These are phyloP conservation scores for Ogataea methylovora DNA, from an alignment of 805 yeast species.

Conservation along the genomic window DNA sequence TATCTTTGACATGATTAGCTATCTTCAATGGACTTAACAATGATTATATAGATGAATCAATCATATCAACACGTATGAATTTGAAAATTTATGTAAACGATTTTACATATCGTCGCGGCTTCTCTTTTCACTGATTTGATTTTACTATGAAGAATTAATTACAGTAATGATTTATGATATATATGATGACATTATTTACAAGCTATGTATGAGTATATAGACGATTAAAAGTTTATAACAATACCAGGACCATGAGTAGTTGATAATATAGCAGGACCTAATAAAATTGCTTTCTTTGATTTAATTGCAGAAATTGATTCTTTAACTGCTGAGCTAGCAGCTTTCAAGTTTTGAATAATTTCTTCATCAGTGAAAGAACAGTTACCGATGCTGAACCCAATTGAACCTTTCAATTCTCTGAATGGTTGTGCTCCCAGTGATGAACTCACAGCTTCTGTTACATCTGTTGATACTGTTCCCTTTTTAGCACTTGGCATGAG, in stretches of 20 bases:
- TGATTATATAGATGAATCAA: no score
- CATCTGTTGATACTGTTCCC: slow-evolving; percentile 76
- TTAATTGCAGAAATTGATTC: slow-evolving; percentile 47
- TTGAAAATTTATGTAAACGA: no score
- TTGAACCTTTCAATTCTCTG: slow-evolving; percentile 59
- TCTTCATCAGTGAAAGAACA: slow-evolving; percentile 73
- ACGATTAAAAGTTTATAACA: slow-evolving; percentile 45
- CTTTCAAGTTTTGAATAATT: slow-evolving; percentile 60
- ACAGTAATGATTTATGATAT: no score
- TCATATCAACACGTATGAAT: no score
- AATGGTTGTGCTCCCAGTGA: slow-evolving; percentile 67
- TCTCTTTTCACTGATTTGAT: no score
- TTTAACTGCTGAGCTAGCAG: slow-evolving; percentile 56
- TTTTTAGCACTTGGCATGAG: slow-evolving; percentile 82
- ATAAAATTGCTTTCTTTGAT: slow-evolving; percentile 56
- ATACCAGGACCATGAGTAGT: slow-evolving; percentile 78
- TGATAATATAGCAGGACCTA: slow-evolving; percentile 63
- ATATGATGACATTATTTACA: no score
- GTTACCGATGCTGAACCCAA: slow-evolving; percentile 68
- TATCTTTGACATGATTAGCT: no score
- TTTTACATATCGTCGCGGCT: no score
- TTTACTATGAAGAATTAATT: no score
- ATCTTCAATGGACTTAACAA: no score
- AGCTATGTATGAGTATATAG: no score
- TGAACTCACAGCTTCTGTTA: slow-evolving; percentile 41